Percentiles rank a stretch among this genome's conserved stretches.
Conservation (phyloP, 176 grass and related monocot species). For the Ensete ventricosum region DNA sequence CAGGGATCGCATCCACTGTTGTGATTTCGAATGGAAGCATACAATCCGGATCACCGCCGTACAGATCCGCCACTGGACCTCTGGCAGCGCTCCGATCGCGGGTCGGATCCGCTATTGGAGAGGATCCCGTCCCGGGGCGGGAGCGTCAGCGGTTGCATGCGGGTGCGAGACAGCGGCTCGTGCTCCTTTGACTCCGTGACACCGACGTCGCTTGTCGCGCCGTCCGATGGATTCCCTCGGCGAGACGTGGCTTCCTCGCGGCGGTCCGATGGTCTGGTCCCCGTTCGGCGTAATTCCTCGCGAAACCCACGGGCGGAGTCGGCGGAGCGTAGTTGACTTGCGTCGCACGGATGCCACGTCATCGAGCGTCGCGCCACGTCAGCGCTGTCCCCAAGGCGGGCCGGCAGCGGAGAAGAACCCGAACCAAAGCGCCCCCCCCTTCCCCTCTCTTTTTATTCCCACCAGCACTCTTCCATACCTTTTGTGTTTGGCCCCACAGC, state of each 20-base stretch:
- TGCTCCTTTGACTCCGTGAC: constrained; percentile 19
- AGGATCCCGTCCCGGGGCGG: background rate
- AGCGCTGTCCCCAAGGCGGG: constrained; percentile 19
- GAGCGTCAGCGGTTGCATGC: background rate
- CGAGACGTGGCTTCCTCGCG: background rate
- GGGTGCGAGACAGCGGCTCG: background rate
- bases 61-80: background rate
- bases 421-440: background rate
- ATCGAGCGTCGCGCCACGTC: constrained; percentile 31
- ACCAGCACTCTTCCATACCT: background rate
- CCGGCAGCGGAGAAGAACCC: constrained; percentile 15
- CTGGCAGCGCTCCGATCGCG: background rate
- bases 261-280: background rate
- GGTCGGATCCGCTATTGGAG: background rate
- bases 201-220: background rate
- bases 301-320: background rate
- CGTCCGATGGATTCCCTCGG: background rate
- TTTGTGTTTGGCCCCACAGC: background rate
- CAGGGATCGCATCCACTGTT: background rate
- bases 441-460: background rate
- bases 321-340: constrained; percentile 36
- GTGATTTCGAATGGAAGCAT: background rate
- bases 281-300: background rate
- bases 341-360: constrained; percentile 17
- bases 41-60: background rate